Percentiles rank a stretch among this genome's conserved stretches.
phyloP scores from a whole-genome alignment of 768 basidiomycete species.

The Trametes villosa region DNA sequence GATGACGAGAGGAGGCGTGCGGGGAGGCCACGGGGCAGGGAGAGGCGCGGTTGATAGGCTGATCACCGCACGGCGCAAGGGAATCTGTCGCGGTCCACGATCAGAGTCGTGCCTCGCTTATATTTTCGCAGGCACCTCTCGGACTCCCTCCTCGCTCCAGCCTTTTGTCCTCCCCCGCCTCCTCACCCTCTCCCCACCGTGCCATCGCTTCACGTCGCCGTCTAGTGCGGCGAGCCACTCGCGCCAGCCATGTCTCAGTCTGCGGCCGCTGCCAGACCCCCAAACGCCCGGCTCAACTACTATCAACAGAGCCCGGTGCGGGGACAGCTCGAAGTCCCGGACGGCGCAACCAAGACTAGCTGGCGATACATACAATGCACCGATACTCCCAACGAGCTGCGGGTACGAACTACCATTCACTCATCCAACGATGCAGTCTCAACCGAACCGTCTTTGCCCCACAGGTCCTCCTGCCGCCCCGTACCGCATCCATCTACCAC shows the following conservation, averaged over 20 bases:
- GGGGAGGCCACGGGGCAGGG: background rate
- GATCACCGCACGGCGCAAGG: slow-evolving; percentile 19
- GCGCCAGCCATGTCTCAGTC: slow-evolving; percentile 18
- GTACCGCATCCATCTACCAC: slow-evolving; percentile 66
- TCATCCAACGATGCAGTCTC: background rate
- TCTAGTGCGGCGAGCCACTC: slow-evolving; percentile 3
- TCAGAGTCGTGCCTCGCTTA: slow-evolving; percentile 26
- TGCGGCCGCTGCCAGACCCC: slow-evolving; percentile 13
- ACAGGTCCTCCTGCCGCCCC: slow-evolving; percentile 64
- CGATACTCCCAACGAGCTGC: slow-evolving; percentile 76
- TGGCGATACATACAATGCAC: slow-evolving; percentile 79
- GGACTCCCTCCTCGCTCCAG: slow-evolving; percentile 15
- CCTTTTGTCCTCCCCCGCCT: slow-evolving; percentile 16
- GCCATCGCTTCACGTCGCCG: background rate
- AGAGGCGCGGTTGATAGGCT: slow-evolving; percentile 18
- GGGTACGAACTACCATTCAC: slow-evolving; percentile 55
- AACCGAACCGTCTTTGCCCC: slow-evolving; percentile 9
- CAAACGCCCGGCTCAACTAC: slow-evolving; percentile 48
- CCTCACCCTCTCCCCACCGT: slow-evolving; percentile 8
- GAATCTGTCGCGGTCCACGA: slow-evolving; percentile 6
- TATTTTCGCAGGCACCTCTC: slow-evolving; percentile 25
- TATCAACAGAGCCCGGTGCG: slow-evolving; percentile 68
- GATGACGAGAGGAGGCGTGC: no score
- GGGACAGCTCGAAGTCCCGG: slow-evolving; percentile 75
- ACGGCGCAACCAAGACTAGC: slow-evolving; percentile 54